Evolutionary conservation across 2,329 filamentous ascomycete species (phyloP), one percentile per base, ranked within the genome.

Genomic region (Capronia americana): DNA sequence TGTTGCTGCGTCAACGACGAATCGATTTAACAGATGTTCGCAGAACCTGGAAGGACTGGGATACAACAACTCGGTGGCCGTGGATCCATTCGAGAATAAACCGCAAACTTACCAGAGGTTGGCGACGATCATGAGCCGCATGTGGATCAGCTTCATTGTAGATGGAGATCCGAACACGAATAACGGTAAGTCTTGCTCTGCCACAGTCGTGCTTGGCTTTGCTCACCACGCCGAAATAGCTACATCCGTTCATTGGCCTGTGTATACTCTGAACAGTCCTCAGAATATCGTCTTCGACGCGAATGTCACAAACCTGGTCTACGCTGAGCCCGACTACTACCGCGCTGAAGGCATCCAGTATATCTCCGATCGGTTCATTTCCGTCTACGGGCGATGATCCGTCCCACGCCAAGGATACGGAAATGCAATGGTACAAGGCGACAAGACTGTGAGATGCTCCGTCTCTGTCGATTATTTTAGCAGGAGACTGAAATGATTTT

Each of bases 101-200:
- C 79, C 83, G 0, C 72, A 79, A 58, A 79, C 77, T 1, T 83
- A 79, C 65, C 65, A 76, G 11, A 70, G 75, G 4, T 75, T 87
- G 24, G 80, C 83, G 17, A 74, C 79, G 51, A 73, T 82, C 69
- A 86, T 86, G 81, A 79, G 79, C 55, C 76, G 78, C 57, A 82
- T 82, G 78, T 86, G 85, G 85, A 79, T 82, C 26, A 78, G 77
- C 3, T 87, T 86, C 68, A 78, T 85, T 58, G 75, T 80, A 57
- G 77, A 76, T 53, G 73, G 79, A 23, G 77, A 84, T 72, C 84
- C 84, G 24, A 72, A 84, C 82, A 32, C 46, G 32, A 63, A 34
- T 23, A 62, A 68, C 38, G 63, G 66, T 68, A 34, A 10, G 48
- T 26, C 4, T 28, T 10, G 14, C 48, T 51, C 24, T 24, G 48